Evolutionary conservation across 106 monocot genomes (phyloP).

Genomic region (Dendrobium officinale): DNA sequence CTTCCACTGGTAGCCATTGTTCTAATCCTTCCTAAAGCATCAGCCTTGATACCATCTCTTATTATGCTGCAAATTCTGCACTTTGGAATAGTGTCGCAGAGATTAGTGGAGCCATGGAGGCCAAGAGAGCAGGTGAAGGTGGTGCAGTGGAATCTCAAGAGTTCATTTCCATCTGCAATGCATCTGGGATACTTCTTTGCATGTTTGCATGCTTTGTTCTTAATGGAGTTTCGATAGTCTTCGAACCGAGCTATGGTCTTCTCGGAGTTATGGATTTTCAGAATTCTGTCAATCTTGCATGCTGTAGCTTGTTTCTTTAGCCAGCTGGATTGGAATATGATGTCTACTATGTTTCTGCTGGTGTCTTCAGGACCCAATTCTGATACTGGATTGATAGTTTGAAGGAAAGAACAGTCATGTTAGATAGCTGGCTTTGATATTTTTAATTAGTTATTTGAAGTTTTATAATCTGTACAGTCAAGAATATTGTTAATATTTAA

Average conservation of each 20-base stretch:
- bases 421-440: neutral
- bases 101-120: conserved; percentile 25
- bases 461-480: neutral
- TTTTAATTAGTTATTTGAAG: neutral
- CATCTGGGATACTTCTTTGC: conserved; percentile 68
- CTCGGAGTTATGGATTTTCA: conserved; percentile 64
- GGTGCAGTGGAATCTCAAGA: conserved; percentile 66
- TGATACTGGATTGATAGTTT: conserved; percentile 36
- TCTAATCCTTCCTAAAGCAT: conserved; percentile 33
- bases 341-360: conserved; percentile 84
- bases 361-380: conserved; percentile 68
- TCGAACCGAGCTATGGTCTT: conserved; percentile 62
- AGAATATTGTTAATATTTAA: too few species aligned
- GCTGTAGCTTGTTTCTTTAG: conserved; percentile 43
- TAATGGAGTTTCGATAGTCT: conserved; percentile 57
- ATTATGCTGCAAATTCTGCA: conserved; percentile 73
- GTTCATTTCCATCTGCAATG: conserved; percentile 87
- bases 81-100: conserved; percentile 30
- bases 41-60: conserved; percentile 53
- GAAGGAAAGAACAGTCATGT: conserved; percentile 2
- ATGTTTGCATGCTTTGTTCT: conserved; percentile 41
- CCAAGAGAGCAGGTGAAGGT: conserved; percentile 58
- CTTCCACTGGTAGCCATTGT: conserved; percentile 72
- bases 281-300: conserved; percentile 68
- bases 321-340: conserved; percentile 95